A percentile compares a stretch with the other conserved stretches of the same genome.
Evolutionary conservation across 306 rosid genomes (phyloP).

Genomic region (Corylus americana): DNA sequence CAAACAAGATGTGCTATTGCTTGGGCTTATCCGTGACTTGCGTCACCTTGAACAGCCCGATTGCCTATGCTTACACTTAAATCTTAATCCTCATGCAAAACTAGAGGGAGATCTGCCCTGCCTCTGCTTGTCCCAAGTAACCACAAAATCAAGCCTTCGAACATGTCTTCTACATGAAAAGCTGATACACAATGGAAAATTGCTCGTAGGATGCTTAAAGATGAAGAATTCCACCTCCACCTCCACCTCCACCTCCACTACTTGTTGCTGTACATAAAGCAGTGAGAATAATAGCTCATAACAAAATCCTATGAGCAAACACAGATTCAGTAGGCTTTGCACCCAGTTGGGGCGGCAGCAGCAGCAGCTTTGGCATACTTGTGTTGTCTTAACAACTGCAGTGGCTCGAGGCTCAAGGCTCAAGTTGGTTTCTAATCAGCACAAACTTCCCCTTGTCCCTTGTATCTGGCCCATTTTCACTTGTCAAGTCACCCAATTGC

Average conservation of each 20-base stretch:
- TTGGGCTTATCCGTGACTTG: conserved; percentile 31
- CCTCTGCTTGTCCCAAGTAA: neutral
- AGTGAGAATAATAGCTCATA: neutral
- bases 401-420: neutral
- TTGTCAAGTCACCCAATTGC: neutral
- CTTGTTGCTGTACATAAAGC: neutral
- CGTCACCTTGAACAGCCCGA: conserved; percentile 19
- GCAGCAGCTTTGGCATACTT: conserved; percentile 8
- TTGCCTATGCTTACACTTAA: neutral
- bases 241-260: neutral
- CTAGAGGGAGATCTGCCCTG: conserved; percentile 8
- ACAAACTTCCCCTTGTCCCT: neutral
- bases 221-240: neutral
- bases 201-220: neutral
- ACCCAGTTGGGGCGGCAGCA: neutral
- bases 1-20: conserved; percentile 25
- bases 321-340: neutral
- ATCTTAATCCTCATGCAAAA: conserved; percentile 14
- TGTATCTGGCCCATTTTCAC: neutral
- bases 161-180: neutral
- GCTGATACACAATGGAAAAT: neutral
- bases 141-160: neutral
- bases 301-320: neutral
- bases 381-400: conserved; percentile 1
- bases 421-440: neutral